Percentiles rank a stretch among this genome's conserved stretches.
Conservation (phyloP, 2,329 filamentous ascomycete genomes). For the Amesomyces nigricolor region DNA sequence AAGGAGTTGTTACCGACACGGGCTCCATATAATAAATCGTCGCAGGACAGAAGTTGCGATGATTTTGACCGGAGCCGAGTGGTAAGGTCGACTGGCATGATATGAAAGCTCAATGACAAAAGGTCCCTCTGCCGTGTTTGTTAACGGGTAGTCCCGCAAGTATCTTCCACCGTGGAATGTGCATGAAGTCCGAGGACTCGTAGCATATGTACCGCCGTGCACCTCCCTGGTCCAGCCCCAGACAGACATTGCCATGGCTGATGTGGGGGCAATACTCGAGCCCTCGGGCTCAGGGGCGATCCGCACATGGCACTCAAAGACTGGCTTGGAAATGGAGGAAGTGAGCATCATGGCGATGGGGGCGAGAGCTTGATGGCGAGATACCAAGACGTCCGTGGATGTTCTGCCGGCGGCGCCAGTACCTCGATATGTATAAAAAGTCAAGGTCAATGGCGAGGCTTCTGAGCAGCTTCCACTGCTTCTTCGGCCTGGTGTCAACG, state of each 20-base stretch:
- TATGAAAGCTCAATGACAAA: conserved; percentile 1
- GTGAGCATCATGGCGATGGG: background rate
- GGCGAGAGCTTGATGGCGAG: conserved; percentile 8
- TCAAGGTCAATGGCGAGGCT: conserved; percentile 10
- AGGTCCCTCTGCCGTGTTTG: conserved; percentile 8
- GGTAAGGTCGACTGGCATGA: conserved; percentile 16
- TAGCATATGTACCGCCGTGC: conserved; percentile 3
- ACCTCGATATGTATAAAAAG: conserved; percentile 23
- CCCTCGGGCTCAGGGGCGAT: background rate
- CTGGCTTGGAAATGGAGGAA: background rate
- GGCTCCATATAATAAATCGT: conserved; percentile 16
- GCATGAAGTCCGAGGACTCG: background rate
- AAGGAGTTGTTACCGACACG: conserved; percentile 6
- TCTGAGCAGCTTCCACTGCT: conserved; percentile 12
- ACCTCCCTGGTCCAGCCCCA: background rate
- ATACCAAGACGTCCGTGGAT: background rate
- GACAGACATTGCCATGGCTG: background rate
- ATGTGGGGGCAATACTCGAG: background rate
- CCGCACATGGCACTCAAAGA: background rate
- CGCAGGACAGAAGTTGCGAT: background rate
- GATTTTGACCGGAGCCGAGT: conserved; percentile 13
- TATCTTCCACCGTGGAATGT: conserved; percentile 10
- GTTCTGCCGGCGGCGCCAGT: conserved; percentile 1
- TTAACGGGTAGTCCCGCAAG: conserved; percentile 14
- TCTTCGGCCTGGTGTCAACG: background rate